Conservation (phyloP, 2,329 filamentous ascomycete species). For the Didymella glomerata region DNA sequence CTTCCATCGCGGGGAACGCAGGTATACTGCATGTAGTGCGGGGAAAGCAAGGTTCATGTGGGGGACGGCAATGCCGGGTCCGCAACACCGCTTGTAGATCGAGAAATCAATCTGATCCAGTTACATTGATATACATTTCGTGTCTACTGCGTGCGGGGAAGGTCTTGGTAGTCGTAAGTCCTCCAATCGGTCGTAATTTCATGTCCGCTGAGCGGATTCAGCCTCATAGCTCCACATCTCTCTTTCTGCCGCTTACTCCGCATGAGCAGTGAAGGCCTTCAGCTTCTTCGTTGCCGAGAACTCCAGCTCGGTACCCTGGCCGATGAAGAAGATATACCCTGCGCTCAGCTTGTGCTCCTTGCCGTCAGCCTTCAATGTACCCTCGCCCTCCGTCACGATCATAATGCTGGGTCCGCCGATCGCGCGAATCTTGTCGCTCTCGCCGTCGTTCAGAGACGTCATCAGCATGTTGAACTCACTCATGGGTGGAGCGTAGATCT, state of each 20-base stretch:
- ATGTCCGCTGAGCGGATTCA: slow-evolving; percentile 23
- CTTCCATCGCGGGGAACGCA: slow-evolving; percentile 6
- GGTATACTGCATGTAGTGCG: slow-evolving; percentile 29
- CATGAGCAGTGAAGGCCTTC: slow-evolving; percentile 60
- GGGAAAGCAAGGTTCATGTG: slow-evolving; percentile 39
- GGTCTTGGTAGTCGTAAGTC: slow-evolving; percentile 17
- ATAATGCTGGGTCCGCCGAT: slow-evolving; percentile 70
- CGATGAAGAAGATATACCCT: slow-evolving; percentile 74
- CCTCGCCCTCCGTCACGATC: slow-evolving; percentile 68
- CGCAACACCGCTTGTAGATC: slow-evolving; percentile 22
- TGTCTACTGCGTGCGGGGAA: slow-evolving; percentile 28
- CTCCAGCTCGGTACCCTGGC: slow-evolving; percentile 62
- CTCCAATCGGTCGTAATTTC: slow-evolving; percentile 31
- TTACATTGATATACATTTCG: slow-evolving; percentile 20
- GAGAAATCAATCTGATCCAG: slow-evolving; percentile 6
- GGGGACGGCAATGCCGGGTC: slow-evolving; percentile 39
- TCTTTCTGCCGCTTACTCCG: slow-evolving; percentile 45
- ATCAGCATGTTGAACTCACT: slow-evolving; percentile 76
- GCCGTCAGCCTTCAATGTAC: slow-evolving; percentile 63
- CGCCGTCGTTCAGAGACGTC: slow-evolving; percentile 64
- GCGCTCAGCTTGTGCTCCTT: slow-evolving; percentile 64
- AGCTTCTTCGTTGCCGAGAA: slow-evolving; percentile 56
- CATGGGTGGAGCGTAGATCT: slow-evolving; percentile 71
- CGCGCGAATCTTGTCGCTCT: slow-evolving; percentile 65
- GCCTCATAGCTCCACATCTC: slow-evolving; percentile 23